These are phyloP conservation scores for Boletus bicolor DNA, from an alignment of 768 basidiomycete species.

Conservation along the genomic window DNA sequence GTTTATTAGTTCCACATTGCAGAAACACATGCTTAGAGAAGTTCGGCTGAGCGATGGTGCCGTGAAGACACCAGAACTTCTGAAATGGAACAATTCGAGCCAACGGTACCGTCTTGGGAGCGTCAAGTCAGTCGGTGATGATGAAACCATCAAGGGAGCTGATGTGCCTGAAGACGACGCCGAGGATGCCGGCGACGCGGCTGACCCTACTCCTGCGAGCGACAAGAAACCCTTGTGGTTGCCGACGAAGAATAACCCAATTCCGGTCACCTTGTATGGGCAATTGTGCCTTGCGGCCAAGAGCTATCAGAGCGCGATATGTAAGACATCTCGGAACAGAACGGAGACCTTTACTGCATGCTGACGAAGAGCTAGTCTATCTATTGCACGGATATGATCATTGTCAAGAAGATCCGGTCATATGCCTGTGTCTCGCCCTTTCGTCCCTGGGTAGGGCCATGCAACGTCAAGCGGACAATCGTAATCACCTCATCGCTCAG, in stretches of 20 bases:
- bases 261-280: constrained; percentile 72
- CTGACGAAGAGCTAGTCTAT: constrained; percentile 27
- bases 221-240: constrained; percentile 20
- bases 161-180: constrained; percentile 33
- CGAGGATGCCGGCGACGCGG: constrained; percentile 26
- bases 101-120: constrained; percentile 53
- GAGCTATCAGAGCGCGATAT: constrained; percentile 88
- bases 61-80: constrained; percentile 53
- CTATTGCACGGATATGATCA: constrained; percentile 83
- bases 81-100: constrained; percentile 59
- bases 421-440: constrained; percentile 79
- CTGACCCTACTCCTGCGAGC: constrained; percentile 14
- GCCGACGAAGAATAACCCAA: constrained; percentile 51
- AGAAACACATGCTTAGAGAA: constrained; percentile 83
- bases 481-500: constrained; percentile 70
- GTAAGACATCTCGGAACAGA: constrained; percentile 44
- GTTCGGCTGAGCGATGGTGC: constrained; percentile 67
- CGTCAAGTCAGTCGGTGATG: constrained; percentile 19
- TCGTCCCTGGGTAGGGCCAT: constrained; percentile 87
- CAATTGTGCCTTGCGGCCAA: constrained; percentile 77
- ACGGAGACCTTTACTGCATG: neutral
- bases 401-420: constrained; percentile 78
- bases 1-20: constrained; percentile 73
- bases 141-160: constrained; percentile 12
- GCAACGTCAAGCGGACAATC: constrained; percentile 92